A percentile compares a stretch with the other conserved stretches of the same genome.
phyloP scores from a whole-genome alignment of 225 moss, liverwort and hornwort genomes.

The Marchantia polymorpha region DNA sequence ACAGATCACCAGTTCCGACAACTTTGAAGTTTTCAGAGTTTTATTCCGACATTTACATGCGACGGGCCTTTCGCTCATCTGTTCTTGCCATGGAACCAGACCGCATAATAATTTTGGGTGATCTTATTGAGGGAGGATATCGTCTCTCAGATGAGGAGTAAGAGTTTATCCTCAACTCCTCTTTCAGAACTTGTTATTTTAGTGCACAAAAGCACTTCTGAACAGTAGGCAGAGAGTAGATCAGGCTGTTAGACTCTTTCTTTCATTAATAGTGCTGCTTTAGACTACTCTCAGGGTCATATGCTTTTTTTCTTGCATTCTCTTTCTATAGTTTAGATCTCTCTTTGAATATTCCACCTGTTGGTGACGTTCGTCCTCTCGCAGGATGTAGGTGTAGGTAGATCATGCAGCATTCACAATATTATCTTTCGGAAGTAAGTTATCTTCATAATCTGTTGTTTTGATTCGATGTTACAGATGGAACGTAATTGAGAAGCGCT shows the following conservation, averaged over 20 bases:
- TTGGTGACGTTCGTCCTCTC: background rate
- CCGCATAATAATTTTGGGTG: constrained; percentile 65
- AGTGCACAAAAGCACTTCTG: background rate
- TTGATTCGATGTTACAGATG: constrained; percentile 41
- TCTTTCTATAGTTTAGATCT: background rate
- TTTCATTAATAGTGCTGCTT: background rate
- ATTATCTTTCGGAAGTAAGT: too few relatives aligned
- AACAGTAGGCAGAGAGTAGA: background rate
- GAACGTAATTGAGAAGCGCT: constrained; percentile 60
- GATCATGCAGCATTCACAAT: background rate
- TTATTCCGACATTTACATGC: constrained; percentile 81
- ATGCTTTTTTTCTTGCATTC: background rate
- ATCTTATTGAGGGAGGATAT: constrained; percentile 66
- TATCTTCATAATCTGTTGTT: background rate
- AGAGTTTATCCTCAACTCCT: background rate
- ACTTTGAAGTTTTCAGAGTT: constrained; percentile 40
- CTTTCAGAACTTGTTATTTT: background rate
- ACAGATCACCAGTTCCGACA: background rate
- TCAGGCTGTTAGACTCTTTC: background rate
- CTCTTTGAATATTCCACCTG: background rate
- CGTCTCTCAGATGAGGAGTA: constrained; percentile 53
- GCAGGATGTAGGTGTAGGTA: background rate
- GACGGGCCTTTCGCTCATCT: constrained; percentile 75
- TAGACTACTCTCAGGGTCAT: background rate
- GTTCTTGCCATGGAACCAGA: constrained; percentile 62